These are phyloP conservation scores for Raphanus sativus DNA, from an alignment of 345 rosid species.

Conservation along the genomic window DNA sequence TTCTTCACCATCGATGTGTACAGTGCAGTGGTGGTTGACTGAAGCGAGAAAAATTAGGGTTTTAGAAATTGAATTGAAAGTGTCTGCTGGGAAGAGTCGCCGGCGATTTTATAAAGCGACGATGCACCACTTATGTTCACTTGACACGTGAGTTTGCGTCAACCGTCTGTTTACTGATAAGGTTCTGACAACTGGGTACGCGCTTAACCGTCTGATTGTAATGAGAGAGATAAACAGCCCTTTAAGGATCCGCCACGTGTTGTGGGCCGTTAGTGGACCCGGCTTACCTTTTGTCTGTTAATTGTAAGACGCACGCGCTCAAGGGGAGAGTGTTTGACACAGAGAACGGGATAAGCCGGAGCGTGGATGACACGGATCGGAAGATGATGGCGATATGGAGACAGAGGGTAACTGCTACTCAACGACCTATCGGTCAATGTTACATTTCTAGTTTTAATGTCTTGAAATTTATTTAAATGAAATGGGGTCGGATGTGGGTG, in stretches of 20 bases:
- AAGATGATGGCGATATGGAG: not conserved
- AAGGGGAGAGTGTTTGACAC: not conserved
- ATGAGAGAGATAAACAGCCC: constrained; percentile 21
- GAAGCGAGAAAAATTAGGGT: constrained; percentile 37
- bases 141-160: constrained; percentile 13
- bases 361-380: not conserved
- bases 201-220: constrained; percentile 31
- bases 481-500: constrained; percentile 22
- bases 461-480: not conserved
- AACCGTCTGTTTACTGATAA: constrained; percentile 37
- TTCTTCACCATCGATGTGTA: constrained; percentile 10
- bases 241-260: constrained; percentile 36
- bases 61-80: constrained; percentile 7
- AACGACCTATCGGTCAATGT: constrained; percentile 35
- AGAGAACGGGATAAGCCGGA: not conserved
- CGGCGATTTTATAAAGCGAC: constrained; percentile 36
- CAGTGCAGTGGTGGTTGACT: constrained; percentile 14
- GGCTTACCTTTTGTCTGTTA: not conserved
- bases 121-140: constrained; percentile 30
- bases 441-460: not conserved
- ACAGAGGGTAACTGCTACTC: constrained; percentile 40
- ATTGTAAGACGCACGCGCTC: constrained; percentile 1
- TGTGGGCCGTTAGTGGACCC: constrained; percentile 40
- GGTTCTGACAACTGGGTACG: constrained; percentile 38
- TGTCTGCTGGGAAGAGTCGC: constrained; percentile 31